Evolutionary conservation across 2,329 filamentous ascomycete genomes (phyloP), one percentile per base, ranked within the genome.

Genomic region (Alternaria longipes): DNA sequence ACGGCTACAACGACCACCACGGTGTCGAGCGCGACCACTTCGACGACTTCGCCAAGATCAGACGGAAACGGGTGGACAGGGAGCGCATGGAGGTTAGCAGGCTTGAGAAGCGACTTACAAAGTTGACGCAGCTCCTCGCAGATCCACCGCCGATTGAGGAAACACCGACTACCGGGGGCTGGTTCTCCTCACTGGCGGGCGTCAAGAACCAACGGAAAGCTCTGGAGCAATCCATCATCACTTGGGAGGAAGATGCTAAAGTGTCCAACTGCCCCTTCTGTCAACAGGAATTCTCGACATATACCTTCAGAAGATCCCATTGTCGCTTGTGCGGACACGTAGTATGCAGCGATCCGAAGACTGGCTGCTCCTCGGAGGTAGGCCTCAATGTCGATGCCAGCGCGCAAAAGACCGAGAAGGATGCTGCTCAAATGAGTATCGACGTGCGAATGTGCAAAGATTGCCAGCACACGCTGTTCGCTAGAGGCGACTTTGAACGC

Each of bases 361-460:
- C 95, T 0, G 89, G 81, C 4, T 99, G 95, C 78, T 99, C 95
- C 1, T 88, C 84, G 8, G 92, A 97, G 69, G 85, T 99, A 54
- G 91, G 90, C 5, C 81, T 99, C 44, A 92, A 91, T 71, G 89
- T 98, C 18, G 84, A 89, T 73, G 81, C 86, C 73, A 78, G 70
- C 44, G 61, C 77, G 63, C 74, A 77, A 53, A 73, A 70, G 22
- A 74, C 80, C 61, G 78, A 82, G 65, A 81, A 83, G 70, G 65
- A 78, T 69, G 64, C 84, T 75, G 81, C 81, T 14, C 86, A 89
- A 63, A 78, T 96, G 42, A 89, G 87, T 55, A 80, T 98, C 44
- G 92, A 97, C 73, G 83, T 99, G 16, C 89, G 95, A 42, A 94
- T 99, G 86, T 99, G 95, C 79, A 91, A 90, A 71, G 93, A 96